These are phyloP conservation scores for Aspergillus clavatus DNA, from an alignment of 2,329 filamentous ascomycete genomes.

Conservation along the genomic window DNA sequence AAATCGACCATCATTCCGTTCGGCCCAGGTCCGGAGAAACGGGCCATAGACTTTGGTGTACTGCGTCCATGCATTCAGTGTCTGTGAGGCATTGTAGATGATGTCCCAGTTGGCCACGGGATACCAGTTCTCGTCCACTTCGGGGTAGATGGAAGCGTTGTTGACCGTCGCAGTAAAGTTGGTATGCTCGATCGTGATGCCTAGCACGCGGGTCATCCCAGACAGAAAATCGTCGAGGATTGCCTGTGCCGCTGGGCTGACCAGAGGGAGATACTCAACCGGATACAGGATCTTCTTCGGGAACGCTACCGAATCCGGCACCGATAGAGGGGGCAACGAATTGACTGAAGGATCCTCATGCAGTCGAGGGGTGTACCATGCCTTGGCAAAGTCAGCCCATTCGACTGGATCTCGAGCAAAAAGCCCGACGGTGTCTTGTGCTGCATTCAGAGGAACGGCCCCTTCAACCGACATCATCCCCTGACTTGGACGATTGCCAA, in stretches of 20 bases:
- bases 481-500: constrained; percentile 45
- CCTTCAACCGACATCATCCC: constrained; percentile 39
- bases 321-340: not conserved
- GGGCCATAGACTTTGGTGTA: constrained; percentile 4
- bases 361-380: constrained; percentile 9
- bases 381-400: constrained; percentile 13
- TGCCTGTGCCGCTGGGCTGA: constrained; percentile 16
- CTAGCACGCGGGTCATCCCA: constrained; percentile 13
- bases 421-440: constrained; percentile 43
- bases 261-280: constrained; percentile 17
- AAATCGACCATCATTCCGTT: constrained; percentile 5
- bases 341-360: constrained; percentile 7
- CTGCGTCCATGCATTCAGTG: constrained; percentile 6
- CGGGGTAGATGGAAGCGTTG: constrained; percentile 5
- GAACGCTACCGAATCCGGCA: constrained; percentile 6
- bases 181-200: constrained; percentile 24
- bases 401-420: constrained; percentile 27
- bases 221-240: constrained; percentile 5
- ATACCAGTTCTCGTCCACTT: not conserved
- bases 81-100: not conserved
- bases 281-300: constrained; percentile 15
- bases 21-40: constrained; percentile 5
- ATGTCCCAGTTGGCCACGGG: constrained; percentile 1
- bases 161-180: constrained; percentile 13
- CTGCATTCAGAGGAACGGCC: constrained; percentile 39